phyloP scores from a whole-genome alignment of 345 rosid species.

The Hypericum androsaemum region DNA sequence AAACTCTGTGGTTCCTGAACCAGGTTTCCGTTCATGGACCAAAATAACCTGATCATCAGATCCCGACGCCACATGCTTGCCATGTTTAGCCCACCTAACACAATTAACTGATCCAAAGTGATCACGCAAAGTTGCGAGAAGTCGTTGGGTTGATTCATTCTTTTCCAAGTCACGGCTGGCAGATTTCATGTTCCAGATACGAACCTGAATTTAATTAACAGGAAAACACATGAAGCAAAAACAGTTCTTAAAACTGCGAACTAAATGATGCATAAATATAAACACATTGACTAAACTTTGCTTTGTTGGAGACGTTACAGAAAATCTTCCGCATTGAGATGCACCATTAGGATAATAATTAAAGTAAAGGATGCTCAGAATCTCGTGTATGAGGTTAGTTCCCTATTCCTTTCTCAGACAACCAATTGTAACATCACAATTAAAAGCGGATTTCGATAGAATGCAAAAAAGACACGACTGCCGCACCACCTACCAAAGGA shows the following conservation, averaged over 20 bases:
- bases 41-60: constrained; percentile 95
- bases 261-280: no score
- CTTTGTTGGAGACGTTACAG: no score
- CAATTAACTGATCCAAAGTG: constrained; percentile 99
- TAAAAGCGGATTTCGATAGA: no score
- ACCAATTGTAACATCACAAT: no score
- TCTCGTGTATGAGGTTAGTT: no score
- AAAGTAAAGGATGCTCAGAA: no score
- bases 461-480: no score
- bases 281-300: no score
- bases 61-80: constrained; percentile 80
- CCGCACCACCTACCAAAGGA: no score
- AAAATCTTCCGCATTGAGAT: no score
- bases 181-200: constrained; percentile 92
- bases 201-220: constrained; percentile 41
- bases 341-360: no score
- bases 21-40: constrained; percentile 91
- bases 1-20: constrained; percentile 92
- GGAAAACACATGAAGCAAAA: not conserved
- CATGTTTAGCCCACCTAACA: constrained; percentile 97
- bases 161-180: constrained; percentile 50
- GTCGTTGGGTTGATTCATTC: constrained; percentile 56
- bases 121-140: constrained; percentile 93
- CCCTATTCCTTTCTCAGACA: no score
- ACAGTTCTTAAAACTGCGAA: not conserved